A percentile compares a stretch with the other conserved stretches of the same genome.
These are phyloP conservation scores for Didymella pinodella DNA, from an alignment of 2,329 filamentous ascomycete genomes.

Conservation along the genomic window DNA sequence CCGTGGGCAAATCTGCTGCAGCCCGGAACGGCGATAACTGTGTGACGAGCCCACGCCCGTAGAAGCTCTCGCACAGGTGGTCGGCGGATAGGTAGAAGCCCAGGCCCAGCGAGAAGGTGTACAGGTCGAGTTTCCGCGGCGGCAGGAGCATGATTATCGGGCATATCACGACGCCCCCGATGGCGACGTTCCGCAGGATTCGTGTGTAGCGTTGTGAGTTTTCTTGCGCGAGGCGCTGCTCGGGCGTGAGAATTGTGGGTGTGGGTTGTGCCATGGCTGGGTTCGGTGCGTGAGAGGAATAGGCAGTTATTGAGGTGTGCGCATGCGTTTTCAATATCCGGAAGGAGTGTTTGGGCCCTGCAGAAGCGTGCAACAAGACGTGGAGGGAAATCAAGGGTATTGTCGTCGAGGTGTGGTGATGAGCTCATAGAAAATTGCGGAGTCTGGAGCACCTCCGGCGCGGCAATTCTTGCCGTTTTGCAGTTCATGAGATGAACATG, in stretches of 20 bases:
- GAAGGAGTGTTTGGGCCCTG: not conserved
- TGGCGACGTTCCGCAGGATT: conserved; percentile 56
- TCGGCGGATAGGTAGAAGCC: conserved; percentile 60
- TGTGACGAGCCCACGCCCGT: conserved; percentile 49
- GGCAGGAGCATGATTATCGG: conserved; percentile 65
- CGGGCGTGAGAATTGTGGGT: conserved; percentile 41
- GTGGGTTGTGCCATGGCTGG: conserved; percentile 35
- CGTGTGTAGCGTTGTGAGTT: conserved; percentile 41
- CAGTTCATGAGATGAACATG: not conserved
- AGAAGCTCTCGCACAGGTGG: conserved; percentile 56
- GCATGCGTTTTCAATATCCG: conserved; percentile 5
- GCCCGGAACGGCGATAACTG: conserved; percentile 35
- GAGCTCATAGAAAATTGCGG: conserved; percentile 14
- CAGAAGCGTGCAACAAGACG: not conserved
- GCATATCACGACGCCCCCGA: conserved; percentile 60
- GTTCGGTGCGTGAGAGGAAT: not conserved
- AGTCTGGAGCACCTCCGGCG: conserved; percentile 6
- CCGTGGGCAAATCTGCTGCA: conserved; percentile 45
- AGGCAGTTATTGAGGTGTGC: conserved; percentile 4
- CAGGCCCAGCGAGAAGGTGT: conserved; percentile 63
- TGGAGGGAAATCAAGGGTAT: conserved; percentile 1
- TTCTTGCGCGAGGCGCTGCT: conserved; percentile 46
- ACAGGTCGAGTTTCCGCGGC: conserved; percentile 68
- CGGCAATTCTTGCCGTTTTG: conserved; percentile 38
- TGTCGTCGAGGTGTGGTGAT: conserved; percentile 12